A percentile compares a stretch with the other conserved stretches of the same genome.
These are phyloP conservation scores for Taphrina flavorubra DNA, from an alignment of 1,139 yeast genomes.

Conservation along the genomic window DNA sequence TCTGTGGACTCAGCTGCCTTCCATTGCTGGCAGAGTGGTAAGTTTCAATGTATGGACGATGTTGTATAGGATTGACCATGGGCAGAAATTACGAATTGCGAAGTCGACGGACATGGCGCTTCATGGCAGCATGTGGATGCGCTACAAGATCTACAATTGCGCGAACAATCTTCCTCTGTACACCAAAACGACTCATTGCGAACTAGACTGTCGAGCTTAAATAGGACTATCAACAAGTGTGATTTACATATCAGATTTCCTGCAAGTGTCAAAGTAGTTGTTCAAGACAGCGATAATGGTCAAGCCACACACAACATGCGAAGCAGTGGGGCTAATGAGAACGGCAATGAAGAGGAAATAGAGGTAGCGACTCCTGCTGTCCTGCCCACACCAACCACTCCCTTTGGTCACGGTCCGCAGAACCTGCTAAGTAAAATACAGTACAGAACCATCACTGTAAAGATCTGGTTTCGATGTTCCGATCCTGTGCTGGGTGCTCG, in stretches of 20 bases:
- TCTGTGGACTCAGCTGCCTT: constrained; percentile 65
- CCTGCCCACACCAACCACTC: constrained; percentile 35
- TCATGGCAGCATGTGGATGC: constrained; percentile 61
- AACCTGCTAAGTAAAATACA: constrained; percentile 14
- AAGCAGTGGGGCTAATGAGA: constrained; percentile 49
- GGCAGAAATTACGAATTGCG: constrained; percentile 62
- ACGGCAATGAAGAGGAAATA: constrained; percentile 53
- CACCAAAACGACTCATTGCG: constrained; percentile 59
- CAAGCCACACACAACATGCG: constrained; percentile 41
- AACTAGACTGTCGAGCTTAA: constrained; percentile 43
- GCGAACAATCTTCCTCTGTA: constrained; percentile 42
- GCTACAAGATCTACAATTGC: constrained; percentile 63
- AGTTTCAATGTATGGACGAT: constrained; percentile 2
- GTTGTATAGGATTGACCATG: not conserved
- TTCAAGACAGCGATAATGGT: constrained; percentile 46
- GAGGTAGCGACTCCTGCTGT: constrained; percentile 50
- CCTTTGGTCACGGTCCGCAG: constrained; percentile 13
- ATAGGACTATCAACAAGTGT: constrained; percentile 62
- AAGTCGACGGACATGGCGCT: constrained; percentile 65
- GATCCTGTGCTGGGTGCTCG: constrained; percentile 78
- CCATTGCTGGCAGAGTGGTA: constrained; percentile 77
- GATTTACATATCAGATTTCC: constrained; percentile 78
- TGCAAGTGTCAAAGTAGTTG: constrained; percentile 62
- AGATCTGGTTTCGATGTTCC: constrained; percentile 67
- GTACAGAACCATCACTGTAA: constrained; percentile 74